Percentiles rank a stretch among this genome's conserved stretches.
These are phyloP conservation scores for Carex myosuroides DNA, from an alignment of 176 grass and related monocot genomes.

Conservation along the genomic window DNA sequence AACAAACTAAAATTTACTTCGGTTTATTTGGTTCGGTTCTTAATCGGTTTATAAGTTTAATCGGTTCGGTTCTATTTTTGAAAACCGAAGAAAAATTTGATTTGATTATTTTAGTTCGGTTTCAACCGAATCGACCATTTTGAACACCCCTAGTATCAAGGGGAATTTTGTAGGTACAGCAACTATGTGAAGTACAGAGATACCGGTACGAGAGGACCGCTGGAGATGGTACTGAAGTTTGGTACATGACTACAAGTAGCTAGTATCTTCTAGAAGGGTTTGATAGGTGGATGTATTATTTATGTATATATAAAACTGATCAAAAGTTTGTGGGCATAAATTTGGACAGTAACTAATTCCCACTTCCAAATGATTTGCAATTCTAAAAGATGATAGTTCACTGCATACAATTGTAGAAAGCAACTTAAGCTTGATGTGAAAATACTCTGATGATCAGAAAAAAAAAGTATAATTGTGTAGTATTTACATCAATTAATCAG, in stretches of 20 bases:
- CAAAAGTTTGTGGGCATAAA: neutral
- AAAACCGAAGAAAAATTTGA: too few species aligned
- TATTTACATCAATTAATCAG: neutral
- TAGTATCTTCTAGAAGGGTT: slow-evolving; percentile 2
- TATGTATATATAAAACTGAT: too few species aligned
- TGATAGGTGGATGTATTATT: neutral
- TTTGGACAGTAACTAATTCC: neutral
- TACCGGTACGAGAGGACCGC: neutral
- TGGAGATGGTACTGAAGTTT: neutral
- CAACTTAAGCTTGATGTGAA: neutral
- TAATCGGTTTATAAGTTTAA: too few species aligned
- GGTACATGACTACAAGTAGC: neutral
- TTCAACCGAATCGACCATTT: too few species aligned
- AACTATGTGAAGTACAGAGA: neutral
- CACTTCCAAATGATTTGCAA: neutral
- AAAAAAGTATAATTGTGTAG: neutral
- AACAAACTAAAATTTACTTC: too few species aligned
- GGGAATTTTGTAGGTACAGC: neutral
- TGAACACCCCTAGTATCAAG: neutral
- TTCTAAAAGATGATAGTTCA: neutral
- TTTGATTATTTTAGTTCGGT: too few species aligned
- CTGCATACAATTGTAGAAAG: neutral
- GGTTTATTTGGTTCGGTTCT: too few species aligned
- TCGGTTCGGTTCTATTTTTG: too few species aligned
- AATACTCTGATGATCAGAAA: neutral